These are phyloP conservation scores for Candida maris DNA, from an alignment of 805 yeast genomes.

Conservation along the genomic window DNA sequence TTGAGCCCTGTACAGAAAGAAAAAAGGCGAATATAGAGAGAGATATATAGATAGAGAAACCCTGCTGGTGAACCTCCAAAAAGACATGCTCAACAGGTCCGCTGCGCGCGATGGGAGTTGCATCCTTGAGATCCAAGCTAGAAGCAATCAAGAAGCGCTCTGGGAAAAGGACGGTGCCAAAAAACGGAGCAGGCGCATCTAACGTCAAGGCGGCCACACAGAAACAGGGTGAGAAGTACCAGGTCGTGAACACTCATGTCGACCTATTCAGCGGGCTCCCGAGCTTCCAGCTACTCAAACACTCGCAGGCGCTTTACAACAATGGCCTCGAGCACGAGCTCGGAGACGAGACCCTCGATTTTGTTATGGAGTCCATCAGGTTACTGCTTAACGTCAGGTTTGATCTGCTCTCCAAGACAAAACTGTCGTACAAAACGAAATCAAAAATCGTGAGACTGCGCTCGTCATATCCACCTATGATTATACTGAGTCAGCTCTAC, in stretches of 20 bases:
- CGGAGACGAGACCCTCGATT: slow-evolving; percentile 13
- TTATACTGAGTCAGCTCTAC: slow-evolving; percentile 47
- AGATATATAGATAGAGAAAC: not conserved
- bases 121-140: slow-evolving; percentile 7
- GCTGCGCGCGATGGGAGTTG: slow-evolving; percentile 7
- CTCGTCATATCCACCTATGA: slow-evolving; percentile 34
- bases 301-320: not conserved
- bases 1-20: not conserved
- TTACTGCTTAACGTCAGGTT: slow-evolving; percentile 19
- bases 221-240: slow-evolving; percentile 9
- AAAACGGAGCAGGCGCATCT: not conserved
- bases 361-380: slow-evolving; percentile 17
- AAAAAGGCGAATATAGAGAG: not conserved
- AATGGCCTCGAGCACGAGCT: slow-evolving; percentile 5
- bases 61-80: not conserved
- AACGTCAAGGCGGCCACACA: not conserved
- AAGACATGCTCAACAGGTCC: not conserved
- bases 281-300: slow-evolving; percentile 4
- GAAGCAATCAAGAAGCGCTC: slow-evolving; percentile 4
- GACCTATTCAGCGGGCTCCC: slow-evolving; percentile 13
- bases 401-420: slow-evolving; percentile 23
- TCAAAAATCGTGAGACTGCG: slow-evolving; percentile 17
- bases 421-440: slow-evolving; percentile 19
- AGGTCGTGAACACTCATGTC: slow-evolving; percentile 13
- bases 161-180: slow-evolving; percentile 6